Base-by-base conservation (phyloP, 1,284 basidiomycete genomes). In the Cerioporus squamosus region DNA sequence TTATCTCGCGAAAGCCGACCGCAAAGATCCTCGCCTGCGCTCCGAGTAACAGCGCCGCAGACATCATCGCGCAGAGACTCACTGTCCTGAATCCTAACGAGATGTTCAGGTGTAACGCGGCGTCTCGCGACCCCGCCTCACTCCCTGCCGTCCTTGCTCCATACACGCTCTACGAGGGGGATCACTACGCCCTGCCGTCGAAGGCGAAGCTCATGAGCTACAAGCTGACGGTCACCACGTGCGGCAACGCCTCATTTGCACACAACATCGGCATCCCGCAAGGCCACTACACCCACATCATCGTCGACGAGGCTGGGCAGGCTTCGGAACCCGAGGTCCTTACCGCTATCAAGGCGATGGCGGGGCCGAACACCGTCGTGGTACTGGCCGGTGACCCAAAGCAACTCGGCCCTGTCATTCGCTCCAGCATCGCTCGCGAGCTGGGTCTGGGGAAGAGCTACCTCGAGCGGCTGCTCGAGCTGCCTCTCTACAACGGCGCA, bases 271-370 rank as follows among this genome's bases (percentile, higher is more conserved):
- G 86, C 0, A 76, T 88, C 46, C 70, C 77, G 0, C 73, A 78
- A 4, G 86, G 85, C 0, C 84, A 88, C 68, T 88, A 83, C 63
- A 77, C 73, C 1, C 82, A 87, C 57, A 84, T 89, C 15, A 86
- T 88, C 64, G 72, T 87, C 7, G 86, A 89, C 66, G 86, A 89
- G 64, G 86, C 85, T 3, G 86, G 84, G 0, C 86, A 88, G 63
- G 84, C 84, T 1, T 81, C 77, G 17, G 85, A 87, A 62, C 82
- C 84, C 0, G 84, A 86, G 60, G 71, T 77, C 10, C 81, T 86
- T 74, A 74, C 84, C 2, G 75, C 82, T 0, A 76, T 87, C 63
- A 81, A 80, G 72, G 79, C 77, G 5, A 70, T 81, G 46, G 79
- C 79, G 0, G 69, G 73, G 43, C 57, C 67, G 12, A 60, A 69